Base-by-base conservation (phyloP, 2,329 filamentous ascomycete genomes). In the Trichoderma simmonsii region DNA sequence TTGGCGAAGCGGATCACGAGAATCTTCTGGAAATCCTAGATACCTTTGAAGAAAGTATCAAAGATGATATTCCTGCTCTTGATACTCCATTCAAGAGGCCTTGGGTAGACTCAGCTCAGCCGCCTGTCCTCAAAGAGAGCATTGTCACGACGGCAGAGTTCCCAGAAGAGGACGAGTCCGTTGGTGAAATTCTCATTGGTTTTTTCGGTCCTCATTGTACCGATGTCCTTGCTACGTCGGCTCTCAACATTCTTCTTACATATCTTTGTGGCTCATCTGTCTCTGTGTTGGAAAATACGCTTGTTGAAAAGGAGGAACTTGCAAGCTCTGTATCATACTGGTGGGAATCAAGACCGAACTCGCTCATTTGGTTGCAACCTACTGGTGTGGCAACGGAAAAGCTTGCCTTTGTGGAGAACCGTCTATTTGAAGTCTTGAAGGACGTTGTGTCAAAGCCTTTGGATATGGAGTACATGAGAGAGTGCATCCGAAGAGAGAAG, bases 181-280 rank as follows among this genome's bases (percentile, higher is more conserved):
- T 91, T 71, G 96, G 96, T 48, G 95, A 98, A 79, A 90, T 98
- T 64, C 84, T 93, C 63, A 90, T 98, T 24, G 92, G 89, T 1
- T 97, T 97, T 82, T 90, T 98, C 70, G 96, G 96, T 0, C 96
- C 96, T 0, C 87, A 91, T 76, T 94, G 92, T 80, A 92, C 88
- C 68, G 90, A 98, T 76, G 81, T 88, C 3, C 79, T 93, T 28
- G 84, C 87, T 54, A 88, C 89, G 12, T 91, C 91, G 15, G 96
- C 95, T 1, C 83, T 98, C 4, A 92, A 93, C 74, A 89, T 97
- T 65, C 83, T 97, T 3, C 86, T 97, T 51, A 90, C 92, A 2
- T 99, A 98, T 78, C 89, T 99, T 21, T 94, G 93, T 74, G 96
- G 95, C 6, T 98, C 96, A 0, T 97, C 97, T 1, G 94, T 97